Conservation (phyloP, 257 asterid genomes). For the Nicotiana tomentosiformis region DNA sequence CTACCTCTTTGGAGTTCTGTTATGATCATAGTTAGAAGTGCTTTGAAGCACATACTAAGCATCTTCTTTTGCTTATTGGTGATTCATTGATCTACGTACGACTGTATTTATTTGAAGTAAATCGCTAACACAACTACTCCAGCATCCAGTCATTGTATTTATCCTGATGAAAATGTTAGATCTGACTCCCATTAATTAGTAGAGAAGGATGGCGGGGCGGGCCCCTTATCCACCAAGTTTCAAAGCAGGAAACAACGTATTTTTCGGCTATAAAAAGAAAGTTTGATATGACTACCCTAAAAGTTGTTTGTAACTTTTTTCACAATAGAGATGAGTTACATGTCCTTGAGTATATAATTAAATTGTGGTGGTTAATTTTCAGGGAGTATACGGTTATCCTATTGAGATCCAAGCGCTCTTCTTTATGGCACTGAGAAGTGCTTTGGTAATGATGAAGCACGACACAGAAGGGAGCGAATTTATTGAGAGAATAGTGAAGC, state of each 20-base stretch:
- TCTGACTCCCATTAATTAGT: background rate
- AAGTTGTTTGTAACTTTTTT: background rate
- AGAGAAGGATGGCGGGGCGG: background rate
- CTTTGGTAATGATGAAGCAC: conserved; percentile 53
- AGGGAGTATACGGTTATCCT: conserved; percentile 83
- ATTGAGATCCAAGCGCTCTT: conserved; percentile 75
- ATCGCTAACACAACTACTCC: background rate
- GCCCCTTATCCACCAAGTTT: background rate
- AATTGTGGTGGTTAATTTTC: conserved; percentile 10
- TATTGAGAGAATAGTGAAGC: conserved; percentile 61
- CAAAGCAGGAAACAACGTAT: background rate
- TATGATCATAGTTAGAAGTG: background rate
- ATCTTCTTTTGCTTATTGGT: background rate
- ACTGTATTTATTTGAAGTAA: background rate
- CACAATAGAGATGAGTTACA: background rate
- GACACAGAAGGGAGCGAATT: conserved; percentile 62
- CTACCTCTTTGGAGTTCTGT: background rate
- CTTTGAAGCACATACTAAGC: background rate
- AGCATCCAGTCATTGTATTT: background rate
- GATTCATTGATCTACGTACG: background rate
- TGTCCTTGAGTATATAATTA: background rate
- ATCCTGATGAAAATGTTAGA: background rate
- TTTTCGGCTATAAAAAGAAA: background rate
- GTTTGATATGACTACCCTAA: background rate
- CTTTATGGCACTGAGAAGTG: conserved; percentile 69